A percentile compares a stretch with the other conserved stretches of the same genome.
phyloP scores from a whole-genome alignment of 2,329 filamentous ascomycete species.

The Cercospora zeina region DNA sequence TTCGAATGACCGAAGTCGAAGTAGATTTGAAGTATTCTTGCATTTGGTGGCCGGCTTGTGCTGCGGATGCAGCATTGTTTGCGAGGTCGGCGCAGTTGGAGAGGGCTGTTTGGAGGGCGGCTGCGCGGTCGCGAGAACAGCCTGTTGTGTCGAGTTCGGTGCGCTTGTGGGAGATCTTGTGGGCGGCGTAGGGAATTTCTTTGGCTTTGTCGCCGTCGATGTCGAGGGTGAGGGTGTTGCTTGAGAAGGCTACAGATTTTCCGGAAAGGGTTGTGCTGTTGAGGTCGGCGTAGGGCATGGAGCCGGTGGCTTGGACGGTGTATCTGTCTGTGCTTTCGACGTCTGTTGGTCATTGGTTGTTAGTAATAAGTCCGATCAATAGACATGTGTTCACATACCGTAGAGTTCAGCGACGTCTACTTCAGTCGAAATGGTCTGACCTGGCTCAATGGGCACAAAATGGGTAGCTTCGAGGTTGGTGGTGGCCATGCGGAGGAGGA shows the following conservation, averaged over 20 bases:
- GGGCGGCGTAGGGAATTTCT: conserved; percentile 24
- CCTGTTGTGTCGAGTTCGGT: conserved; percentile 57
- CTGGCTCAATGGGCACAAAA: conserved; percentile 53
- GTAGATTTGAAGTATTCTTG: conserved; percentile 65
- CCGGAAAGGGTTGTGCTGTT: conserved; percentile 57
- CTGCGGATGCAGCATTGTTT: conserved; percentile 53
- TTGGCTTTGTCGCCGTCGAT: conserved; percentile 51
- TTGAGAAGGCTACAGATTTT: conserved; percentile 55
- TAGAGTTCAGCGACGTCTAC: conserved; percentile 60
- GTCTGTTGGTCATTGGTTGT: conserved; percentile 36
- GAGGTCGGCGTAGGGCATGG: conserved; percentile 57
- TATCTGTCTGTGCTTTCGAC: conserved; percentile 55
- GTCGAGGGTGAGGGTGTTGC: conserved; percentile 59
- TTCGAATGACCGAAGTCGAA: conserved; percentile 47
- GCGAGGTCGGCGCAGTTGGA: conserved; percentile 58
- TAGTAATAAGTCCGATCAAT: neutral
- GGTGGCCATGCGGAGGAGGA: conserved; percentile 54
- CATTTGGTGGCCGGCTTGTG: conserved; percentile 55
- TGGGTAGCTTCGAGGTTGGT: conserved; percentile 49
- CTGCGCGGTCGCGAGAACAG: conserved; percentile 48
- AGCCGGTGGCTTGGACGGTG: conserved; percentile 58
- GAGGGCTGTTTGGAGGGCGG: conserved; percentile 54
- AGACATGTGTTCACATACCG: conserved; percentile 7
- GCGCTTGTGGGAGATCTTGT: conserved; percentile 50
- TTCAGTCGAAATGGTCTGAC: conserved; percentile 54